These are phyloP conservation scores for Rhododendron kiyosumense DNA, from an alignment of 148 eudicot species.

Conservation along the genomic window DNA sequence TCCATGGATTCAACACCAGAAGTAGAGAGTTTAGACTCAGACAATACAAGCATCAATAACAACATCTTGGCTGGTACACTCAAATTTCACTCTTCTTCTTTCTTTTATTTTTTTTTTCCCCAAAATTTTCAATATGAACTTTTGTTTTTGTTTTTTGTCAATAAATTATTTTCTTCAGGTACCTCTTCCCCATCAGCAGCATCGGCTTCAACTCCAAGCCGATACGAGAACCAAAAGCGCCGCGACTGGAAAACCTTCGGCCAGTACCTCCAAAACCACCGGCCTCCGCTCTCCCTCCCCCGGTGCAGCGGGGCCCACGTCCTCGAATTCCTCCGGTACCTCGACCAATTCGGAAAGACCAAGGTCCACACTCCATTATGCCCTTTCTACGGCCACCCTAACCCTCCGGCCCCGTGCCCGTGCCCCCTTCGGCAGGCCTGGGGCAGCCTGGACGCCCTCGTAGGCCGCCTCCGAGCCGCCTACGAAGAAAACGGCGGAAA, in stretches of 20 bases:
- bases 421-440: constrained; percentile 61
- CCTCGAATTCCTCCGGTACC: constrained; percentile 48
- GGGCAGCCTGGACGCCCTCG: constrained; percentile 55
- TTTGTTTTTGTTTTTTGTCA: neutral
- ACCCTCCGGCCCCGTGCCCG: constrained; percentile 54
- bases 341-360: constrained; percentile 56
- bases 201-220: constrained; percentile 16
- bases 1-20: constrained; percentile 23
- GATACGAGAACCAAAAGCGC: constrained; percentile 56
- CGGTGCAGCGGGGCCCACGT: constrained; percentile 60
- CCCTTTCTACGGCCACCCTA: constrained; percentile 54
- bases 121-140: neutral
- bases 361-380: constrained; percentile 51
- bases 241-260: constrained; percentile 59
- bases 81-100: neutral
- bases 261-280: constrained; percentile 48
- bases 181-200: neutral
- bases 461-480: constrained; percentile 59
- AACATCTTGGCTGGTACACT: neutral
- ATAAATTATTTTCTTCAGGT: neutral
- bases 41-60: neutral
- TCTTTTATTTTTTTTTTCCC: too few species aligned
- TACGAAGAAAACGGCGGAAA: constrained; percentile 52
- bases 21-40: constrained; percentile 17
- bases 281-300: constrained; percentile 40